Conservation (phyloP, 805 yeast species). For the Suhomyces vadensis region DNA sequence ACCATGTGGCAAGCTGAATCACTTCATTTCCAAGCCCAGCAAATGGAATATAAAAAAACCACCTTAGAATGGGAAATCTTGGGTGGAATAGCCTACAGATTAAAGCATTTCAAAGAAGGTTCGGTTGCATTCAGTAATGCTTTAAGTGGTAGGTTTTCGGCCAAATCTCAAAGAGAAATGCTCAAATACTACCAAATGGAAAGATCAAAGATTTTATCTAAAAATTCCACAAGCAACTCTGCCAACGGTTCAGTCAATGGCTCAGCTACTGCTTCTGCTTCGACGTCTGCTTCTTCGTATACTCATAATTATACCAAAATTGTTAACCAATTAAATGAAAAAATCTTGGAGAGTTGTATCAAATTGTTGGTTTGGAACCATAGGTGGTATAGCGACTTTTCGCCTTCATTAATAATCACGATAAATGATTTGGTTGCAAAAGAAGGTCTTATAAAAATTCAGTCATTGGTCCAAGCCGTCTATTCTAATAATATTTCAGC, state of each 20-base stretch:
- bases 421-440: slow-evolving; percentile 64
- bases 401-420: slow-evolving; percentile 62
- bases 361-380: slow-evolving; percentile 95
- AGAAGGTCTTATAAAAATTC: slow-evolving; percentile 77
- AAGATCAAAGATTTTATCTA: slow-evolving; percentile 35
- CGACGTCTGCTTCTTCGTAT: slow-evolving; percentile 10
- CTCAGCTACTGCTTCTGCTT: neutral
- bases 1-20: slow-evolving; percentile 93
- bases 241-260: slow-evolving; percentile 9
- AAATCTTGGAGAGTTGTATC: slow-evolving; percentile 67
- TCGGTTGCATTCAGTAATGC: slow-evolving; percentile 79
- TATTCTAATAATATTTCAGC: slow-evolving; percentile 43
- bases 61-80: slow-evolving; percentile 91
- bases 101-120: slow-evolving; percentile 87
- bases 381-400: slow-evolving; percentile 94
- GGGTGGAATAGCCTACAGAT: slow-evolving; percentile 81
- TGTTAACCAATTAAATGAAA: slow-evolving; percentile 48
- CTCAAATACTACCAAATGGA: slow-evolving; percentile 64
- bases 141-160: slow-evolving; percentile 72
- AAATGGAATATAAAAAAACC: slow-evolving; percentile 71
- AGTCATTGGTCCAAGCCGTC: slow-evolving; percentile 66
- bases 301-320: slow-evolving; percentile 40
- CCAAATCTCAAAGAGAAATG: slow-evolving; percentile 73
- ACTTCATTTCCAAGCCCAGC: slow-evolving; percentile 86
- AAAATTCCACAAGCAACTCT: slow-evolving; percentile 20